Evolutionary conservation across 192 early-diverging fungal species (phyloP).

Genomic region (Phlyctochytrium planicorne): DNA sequence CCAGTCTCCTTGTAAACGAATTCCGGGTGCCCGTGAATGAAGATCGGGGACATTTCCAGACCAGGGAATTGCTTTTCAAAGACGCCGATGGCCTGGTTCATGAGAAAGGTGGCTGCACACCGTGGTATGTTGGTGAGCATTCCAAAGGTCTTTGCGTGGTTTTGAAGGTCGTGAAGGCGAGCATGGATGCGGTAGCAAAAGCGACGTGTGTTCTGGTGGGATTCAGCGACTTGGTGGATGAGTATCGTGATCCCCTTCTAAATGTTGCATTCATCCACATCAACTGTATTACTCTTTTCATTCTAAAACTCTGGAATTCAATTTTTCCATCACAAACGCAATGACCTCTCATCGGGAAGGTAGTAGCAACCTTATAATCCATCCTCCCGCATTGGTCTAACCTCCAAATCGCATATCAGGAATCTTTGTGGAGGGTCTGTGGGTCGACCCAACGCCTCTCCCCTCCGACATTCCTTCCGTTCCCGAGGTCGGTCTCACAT

Average conservation of each 20-base stretch:
- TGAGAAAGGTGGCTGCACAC: constrained; percentile 53
- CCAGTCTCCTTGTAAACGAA: constrained; percentile 39
- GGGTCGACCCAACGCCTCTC: constrained; percentile 84
- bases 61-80: constrained; percentile 45
- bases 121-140: constrained; percentile 48
- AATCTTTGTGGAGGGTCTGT: constrained; percentile 56
- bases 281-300: too few species aligned
- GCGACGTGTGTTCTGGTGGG: not conserved
- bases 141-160: not conserved
- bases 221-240: not conserved
- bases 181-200: not conserved
- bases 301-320: not conserved
- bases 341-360: constrained; percentile 29
- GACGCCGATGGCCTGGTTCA: constrained; percentile 39
- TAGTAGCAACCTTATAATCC: not conserved
- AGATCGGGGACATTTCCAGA: constrained; percentile 46
- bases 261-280: too few species aligned
- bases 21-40: constrained; percentile 24
- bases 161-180: not conserved
- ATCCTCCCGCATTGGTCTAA: not conserved
- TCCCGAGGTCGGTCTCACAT: constrained; percentile 85
- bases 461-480: constrained; percentile 70
- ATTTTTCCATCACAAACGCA: constrained; percentile 8
- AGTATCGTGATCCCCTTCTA: too few species aligned
- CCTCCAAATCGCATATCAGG: constrained; percentile 11